These are phyloP conservation scores for Pascua guehoae DNA, from an alignment of 1,284 basidiomycete genomes.

Conservation along the genomic window DNA sequence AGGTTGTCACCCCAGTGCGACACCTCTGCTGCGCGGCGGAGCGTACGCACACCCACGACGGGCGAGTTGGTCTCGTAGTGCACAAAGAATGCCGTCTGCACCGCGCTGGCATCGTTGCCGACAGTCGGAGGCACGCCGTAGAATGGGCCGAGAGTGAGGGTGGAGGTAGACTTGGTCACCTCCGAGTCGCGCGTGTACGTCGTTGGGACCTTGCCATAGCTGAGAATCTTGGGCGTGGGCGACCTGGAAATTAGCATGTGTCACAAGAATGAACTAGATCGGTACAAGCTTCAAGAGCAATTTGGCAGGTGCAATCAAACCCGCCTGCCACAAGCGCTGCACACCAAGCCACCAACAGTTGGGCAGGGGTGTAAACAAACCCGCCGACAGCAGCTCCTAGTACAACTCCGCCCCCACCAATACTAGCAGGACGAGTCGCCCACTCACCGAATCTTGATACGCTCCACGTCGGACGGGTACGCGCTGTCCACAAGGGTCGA, in stretches of 20 bases:
- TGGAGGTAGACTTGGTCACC: conserved; percentile 68
- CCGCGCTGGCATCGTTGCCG: conserved; percentile 47
- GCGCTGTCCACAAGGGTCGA: conserved; percentile 68
- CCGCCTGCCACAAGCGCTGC: background rate
- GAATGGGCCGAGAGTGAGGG: conserved; percentile 85
- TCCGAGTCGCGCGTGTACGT: conserved; percentile 44
- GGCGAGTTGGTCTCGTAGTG: conserved; percentile 81
- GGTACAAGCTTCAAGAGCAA: no score
- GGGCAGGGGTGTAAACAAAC: no score
- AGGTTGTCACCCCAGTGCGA: conserved; percentile 96
- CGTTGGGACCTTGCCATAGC: conserved; percentile 57
- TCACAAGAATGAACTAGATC: no score
- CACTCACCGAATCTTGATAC: conserved; percentile 73
- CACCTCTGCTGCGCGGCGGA: conserved; percentile 78
- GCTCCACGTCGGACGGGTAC: conserved; percentile 73
- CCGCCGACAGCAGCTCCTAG: no score
- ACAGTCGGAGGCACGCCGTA: conserved; percentile 64
- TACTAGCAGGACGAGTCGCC: conserved; percentile 29
- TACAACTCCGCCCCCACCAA: no score
- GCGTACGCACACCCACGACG: conserved; percentile 67
- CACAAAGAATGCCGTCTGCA: conserved; percentile 65
- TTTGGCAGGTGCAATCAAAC: background rate
- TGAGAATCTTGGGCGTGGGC: conserved; percentile 63
- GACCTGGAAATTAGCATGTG: conserved; percentile 52
- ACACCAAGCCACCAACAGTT: background rate